Percentiles rank a stretch among this genome's conserved stretches.
These are phyloP conservation scores for Monotropa hypopitys DNA, from an alignment of 179 eudicot genomes.

Conservation along the genomic window DNA sequence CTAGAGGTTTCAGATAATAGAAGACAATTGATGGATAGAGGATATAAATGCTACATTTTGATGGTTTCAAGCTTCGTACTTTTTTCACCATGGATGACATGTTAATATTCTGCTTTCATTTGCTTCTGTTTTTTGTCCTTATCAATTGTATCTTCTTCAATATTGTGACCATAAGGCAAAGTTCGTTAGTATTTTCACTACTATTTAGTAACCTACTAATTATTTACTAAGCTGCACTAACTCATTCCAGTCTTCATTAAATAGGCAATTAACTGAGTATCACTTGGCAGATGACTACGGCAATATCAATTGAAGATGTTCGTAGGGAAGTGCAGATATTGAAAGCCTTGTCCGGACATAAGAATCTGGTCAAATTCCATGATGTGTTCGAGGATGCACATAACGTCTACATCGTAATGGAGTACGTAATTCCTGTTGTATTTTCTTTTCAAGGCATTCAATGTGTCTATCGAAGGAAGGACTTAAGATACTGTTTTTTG, in stretches of 20 bases:
- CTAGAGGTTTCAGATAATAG: neutral
- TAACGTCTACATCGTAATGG: slow-evolving; percentile 43
- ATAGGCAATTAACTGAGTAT: slow-evolving; percentile 9
- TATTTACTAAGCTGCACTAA: neutral
- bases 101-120: neutral
- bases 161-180: neutral
- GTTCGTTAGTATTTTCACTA: too few relatives aligned
- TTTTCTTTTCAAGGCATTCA: neutral
- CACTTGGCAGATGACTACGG: slow-evolving; percentile 45
- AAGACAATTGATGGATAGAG: neutral
- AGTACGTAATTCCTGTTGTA: slow-evolving; percentile 33
- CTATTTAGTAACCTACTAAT: neutral
- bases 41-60: neutral
- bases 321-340: slow-evolving; percentile 42
- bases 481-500: neutral
- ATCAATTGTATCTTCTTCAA: neutral
- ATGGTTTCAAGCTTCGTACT: neutral
- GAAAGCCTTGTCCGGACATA: slow-evolving; percentile 39
- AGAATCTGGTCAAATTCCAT: slow-evolving; percentile 31
- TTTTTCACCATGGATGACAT: neutral
- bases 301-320: slow-evolving; percentile 43
- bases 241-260: neutral
- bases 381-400: slow-evolving; percentile 42
- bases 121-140: neutral
- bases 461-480: neutral